Evolutionary conservation across 2,329 filamentous ascomycete genomes (phyloP), one percentile per base, ranked within the genome.

Genomic region (Alternaria incomplexa): DNA sequence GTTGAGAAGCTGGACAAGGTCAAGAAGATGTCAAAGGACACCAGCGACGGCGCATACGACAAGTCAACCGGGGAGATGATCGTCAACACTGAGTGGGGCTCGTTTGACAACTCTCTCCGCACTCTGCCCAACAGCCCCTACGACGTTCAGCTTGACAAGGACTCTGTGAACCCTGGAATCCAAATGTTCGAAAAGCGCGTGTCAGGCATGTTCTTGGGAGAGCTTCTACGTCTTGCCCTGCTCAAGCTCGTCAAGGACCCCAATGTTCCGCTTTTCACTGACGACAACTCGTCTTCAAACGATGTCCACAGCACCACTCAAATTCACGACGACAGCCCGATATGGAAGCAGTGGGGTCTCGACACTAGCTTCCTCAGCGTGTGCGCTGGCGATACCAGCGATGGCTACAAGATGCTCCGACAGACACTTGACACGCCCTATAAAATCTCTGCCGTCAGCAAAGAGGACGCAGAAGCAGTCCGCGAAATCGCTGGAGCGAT

Each of bases 131-230:
- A 89, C 73, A 98, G 95, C 0, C 83, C 88, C 0, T 98, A 93
- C 83, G 96, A 99, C 77, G 83, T 85, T 53, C 86, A 89, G 61
- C 85, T 99, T 23, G 95, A 99, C 80, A 83, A 84, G 60, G 88
- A 90, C 63, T 96, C 91, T 68, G 89, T 93, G 72, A 98, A 99
- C 81, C 95, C 94, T 0, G 96, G 96, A 25, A 89, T 97, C 65
- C 96, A 99, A 78, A 97, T 98, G 92, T 99, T 98, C 77, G 96
- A 99, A 84, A 99, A 99, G 86, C 91, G 95, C 51, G 91, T 99
- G 15, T 97, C 93, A 0, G 96, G 96, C 79, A 98, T 99, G 95
- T 99, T 98, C 83, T 82, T 99, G 52, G 96, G 96, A 58, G 96
- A 99, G 80, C 94, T 98, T 66, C 86, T 97, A 58, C 91, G 96